phyloP scores from a whole-genome alignment of 2,329 filamentous ascomycete species.

The Colletotrichum filicis region DNA sequence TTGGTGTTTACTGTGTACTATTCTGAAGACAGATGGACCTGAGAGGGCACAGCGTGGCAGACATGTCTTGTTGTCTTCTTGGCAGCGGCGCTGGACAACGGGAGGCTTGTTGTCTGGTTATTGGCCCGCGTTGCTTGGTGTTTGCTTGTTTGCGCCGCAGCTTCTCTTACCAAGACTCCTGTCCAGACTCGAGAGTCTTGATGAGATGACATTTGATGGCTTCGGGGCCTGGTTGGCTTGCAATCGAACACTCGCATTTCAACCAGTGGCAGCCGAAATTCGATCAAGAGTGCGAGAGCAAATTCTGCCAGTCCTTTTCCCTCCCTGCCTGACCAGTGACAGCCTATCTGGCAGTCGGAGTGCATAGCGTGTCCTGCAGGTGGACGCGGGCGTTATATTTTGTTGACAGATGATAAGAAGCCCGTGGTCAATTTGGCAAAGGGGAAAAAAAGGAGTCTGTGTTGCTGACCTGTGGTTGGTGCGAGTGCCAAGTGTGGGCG shows the following conservation, averaged over 20 bases:
- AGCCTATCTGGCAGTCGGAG: background rate
- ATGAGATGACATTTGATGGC: background rate
- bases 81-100: slow-evolving; percentile 1
- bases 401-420: background rate
- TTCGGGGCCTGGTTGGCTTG: background rate
- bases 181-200: background rate
- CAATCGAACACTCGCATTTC: too few species aligned
- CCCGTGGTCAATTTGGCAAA: background rate
- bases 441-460: background rate
- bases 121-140: background rate
- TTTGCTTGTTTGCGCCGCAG: slow-evolving; percentile 2
- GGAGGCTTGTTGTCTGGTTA: background rate
- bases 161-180: background rate
- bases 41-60: background rate
- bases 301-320: background rate
- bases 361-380: background rate
- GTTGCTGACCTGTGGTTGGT: background rate
- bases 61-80: background rate
- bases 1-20: background rate
- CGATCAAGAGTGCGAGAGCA: background rate
- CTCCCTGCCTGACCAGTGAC: background rate
- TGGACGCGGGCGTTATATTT: background rate
- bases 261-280: background rate
- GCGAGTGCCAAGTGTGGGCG: background rate
- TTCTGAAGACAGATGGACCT: background rate